Evolutionary conservation across 2,329 filamentous ascomycete species (phyloP), one percentile per base, ranked within the genome.

Genomic region (Sporothrix sp.): DNA sequence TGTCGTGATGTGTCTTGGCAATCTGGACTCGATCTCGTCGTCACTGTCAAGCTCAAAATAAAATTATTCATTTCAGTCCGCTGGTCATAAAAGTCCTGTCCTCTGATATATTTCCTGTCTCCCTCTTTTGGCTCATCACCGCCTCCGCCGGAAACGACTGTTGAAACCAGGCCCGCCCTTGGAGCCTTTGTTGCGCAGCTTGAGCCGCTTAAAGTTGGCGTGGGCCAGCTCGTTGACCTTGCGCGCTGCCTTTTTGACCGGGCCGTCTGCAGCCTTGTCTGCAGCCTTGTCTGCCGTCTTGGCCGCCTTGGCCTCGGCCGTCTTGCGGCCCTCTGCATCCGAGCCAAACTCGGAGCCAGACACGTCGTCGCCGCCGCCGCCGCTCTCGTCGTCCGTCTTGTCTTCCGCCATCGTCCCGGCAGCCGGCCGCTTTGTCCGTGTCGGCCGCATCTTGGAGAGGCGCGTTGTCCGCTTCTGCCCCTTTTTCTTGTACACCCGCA

Each of bases 401-500:
- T 65, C 64, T 7, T 63, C 60, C 2, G 61, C 59, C 2, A 58
- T 56, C 0, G 53, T 58, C 36, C 64, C 62, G 3, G 64, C 61
- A 14, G 63, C 56, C 20, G 75, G 72, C 33, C 79, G 73, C 59
- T 73, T 75, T 7, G 63, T 62, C 50, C 69, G 63, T 1, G 66
- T 73, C 2, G 78, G 79, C 55, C 68, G 72, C 69, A 84, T 86
- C 53, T 82, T 88, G 50, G 78, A 73, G 43, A 74, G 71, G 55
- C 82, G 73, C 3, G 87, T 91, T 50, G 85, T 87, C 54, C 87
- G 74, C 71, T 93, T 93, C 63, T 86, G 77, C 0, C 85, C 86
- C 70, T 86, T 87, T 75, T 93, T 93, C 73, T 90, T 91, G 71
- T 77, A 91, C 1, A 78, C 66, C 49, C 74, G 78, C 33, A 81